Conservation (phyloP, 139 green algal genomes). For the Yamagishiella unicocca region DNA sequence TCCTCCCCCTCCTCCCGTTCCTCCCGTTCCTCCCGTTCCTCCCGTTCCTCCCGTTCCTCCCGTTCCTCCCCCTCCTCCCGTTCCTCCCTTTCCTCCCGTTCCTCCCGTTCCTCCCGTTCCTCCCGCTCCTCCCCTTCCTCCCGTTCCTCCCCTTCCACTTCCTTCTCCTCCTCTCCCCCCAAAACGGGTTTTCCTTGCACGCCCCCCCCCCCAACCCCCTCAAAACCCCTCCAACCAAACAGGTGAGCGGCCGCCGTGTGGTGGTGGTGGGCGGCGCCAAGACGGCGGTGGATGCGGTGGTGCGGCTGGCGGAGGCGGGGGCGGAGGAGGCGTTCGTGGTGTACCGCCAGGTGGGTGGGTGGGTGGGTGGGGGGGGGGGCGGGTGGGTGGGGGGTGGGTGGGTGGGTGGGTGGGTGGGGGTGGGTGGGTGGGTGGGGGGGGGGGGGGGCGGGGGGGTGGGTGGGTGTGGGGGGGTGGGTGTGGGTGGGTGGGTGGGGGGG, state of each 20-base stretch:
- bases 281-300: slow-evolving; percentile 31
- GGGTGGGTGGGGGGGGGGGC: neutral
- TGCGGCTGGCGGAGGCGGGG: slow-evolving; percentile 4
- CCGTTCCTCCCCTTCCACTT: neutral
- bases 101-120: too few species aligned
- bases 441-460: too few species aligned
- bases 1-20: too few species aligned
- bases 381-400: neutral
- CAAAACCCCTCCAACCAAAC: too few species aligned
- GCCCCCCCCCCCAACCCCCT: too few species aligned
- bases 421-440: neutral
- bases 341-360: neutral
- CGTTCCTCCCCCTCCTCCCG: too few species aligned
- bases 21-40: too few species aligned
- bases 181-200: too few species aligned
- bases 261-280: slow-evolving; percentile 38
- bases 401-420: neutral
- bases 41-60: too few species aligned
- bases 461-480: too few species aligned
- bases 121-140: neutral
- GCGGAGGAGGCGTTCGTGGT: slow-evolving; percentile 6
- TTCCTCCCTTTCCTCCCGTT: too few species aligned
- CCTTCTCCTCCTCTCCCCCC: neutral
- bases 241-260: slow-evolving; percentile 17
- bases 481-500: too few species aligned